Evolutionary conservation across 108 stramenopile species (phyloP).

Genomic region (Phaeodactylum tricornutum): DNA sequence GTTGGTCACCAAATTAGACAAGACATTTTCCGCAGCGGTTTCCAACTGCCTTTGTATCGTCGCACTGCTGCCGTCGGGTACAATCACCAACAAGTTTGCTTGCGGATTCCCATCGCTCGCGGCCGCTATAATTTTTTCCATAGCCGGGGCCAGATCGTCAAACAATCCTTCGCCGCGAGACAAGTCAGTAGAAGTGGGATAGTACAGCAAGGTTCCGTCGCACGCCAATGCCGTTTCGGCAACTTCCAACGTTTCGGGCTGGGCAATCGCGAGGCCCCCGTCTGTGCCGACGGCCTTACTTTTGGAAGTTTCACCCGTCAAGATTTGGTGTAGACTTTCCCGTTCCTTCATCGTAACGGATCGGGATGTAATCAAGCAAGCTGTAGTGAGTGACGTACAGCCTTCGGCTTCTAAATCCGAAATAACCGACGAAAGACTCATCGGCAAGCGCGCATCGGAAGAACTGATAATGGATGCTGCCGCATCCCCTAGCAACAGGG

Average conservation of each 20-base stretch:
- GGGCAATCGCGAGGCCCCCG: slow-evolving; percentile 43
- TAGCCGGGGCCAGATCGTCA: slow-evolving; percentile 61
- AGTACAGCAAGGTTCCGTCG: slow-evolving; percentile 40
- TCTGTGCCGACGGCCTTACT: slow-evolving; percentile 65
- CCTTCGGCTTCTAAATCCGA: slow-evolving; percentile 73
- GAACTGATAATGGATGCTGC: slow-evolving; percentile 20
- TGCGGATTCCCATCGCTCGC: slow-evolving; percentile 2
- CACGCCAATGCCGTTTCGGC: slow-evolving; percentile 64
- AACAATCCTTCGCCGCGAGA: slow-evolving; percentile 60
- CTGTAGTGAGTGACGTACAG: slow-evolving; percentile 41
- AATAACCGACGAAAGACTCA: slow-evolving; percentile 70
- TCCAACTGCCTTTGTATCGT: slow-evolving; percentile 30
- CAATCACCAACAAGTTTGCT: slow-evolving; percentile 44
- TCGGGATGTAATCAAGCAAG: slow-evolving; percentile 57
- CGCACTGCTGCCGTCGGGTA: slow-evolving; percentile 21
- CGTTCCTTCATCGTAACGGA: slow-evolving; percentile 35
- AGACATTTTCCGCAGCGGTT: slow-evolving; percentile 38
- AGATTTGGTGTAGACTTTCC: slow-evolving; percentile 11
- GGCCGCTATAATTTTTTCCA: slow-evolving; percentile 50
- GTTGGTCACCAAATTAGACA: slow-evolving; percentile 33
- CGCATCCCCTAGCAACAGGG: no score
- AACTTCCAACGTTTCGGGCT: slow-evolving; percentile 42
- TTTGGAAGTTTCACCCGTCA: slow-evolving; percentile 27
- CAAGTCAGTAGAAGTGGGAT: slow-evolving; percentile 49
- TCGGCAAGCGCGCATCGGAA: slow-evolving; percentile 56